Conservation (phyloP, 352 stramenopile genomes). For the Pythium oligandrum region DNA sequence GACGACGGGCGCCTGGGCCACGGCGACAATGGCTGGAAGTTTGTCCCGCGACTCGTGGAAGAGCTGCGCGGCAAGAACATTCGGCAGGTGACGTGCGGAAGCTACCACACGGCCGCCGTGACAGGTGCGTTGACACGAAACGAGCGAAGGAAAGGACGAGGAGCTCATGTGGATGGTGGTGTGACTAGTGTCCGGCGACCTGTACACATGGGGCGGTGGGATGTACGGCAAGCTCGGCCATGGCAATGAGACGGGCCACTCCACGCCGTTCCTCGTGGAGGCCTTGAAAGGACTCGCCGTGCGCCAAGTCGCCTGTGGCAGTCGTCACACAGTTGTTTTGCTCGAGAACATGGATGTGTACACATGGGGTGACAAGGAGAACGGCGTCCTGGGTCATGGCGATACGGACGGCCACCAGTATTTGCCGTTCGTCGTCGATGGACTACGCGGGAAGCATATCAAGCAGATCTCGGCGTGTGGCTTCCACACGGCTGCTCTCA, state of each 20-base stretch:
- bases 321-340: conserved; percentile 91
- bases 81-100: conserved; percentile 92
- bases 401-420: conserved; percentile 96
- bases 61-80: conserved; percentile 88
- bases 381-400: conserved; percentile 92
- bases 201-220: conserved; percentile 93
- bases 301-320: conserved; percentile 92
- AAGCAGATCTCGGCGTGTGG: conserved; percentile 88
- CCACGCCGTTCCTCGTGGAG: conserved; percentile 91
- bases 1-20: conserved; percentile 89
- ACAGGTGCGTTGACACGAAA: conserved; percentile 34
- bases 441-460: conserved; percentile 80
- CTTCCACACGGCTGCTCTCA: conserved; percentile 82
- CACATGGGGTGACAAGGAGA: conserved; percentile 95
- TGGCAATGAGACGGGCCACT: conserved; percentile 92
- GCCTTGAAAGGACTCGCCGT: conserved; percentile 89
- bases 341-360: conserved; percentile 88
- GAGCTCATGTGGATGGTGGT: neutral
- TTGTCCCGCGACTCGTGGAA: conserved; percentile 92
- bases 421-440: conserved; percentile 87
- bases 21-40: conserved; percentile 96
- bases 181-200: conserved; percentile 74
- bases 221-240: conserved; percentile 95
- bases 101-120: conserved; percentile 95
- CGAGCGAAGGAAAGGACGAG: neutral